phyloP scores from a whole-genome alignment of 495 filamentous ascomycete genomes.

The Lasiosphaeriaceae sp. region DNA sequence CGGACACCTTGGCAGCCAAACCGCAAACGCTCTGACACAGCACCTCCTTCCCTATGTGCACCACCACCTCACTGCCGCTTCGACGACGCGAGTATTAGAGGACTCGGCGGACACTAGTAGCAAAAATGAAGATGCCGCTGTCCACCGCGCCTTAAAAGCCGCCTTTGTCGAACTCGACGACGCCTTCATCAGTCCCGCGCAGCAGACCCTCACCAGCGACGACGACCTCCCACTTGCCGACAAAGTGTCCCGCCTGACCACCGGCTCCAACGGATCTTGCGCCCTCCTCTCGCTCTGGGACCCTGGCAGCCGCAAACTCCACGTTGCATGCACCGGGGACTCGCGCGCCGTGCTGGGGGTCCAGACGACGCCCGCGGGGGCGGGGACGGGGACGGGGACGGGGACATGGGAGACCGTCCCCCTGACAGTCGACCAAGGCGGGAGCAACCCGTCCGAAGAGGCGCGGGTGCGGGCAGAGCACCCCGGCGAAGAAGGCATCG shows the following conservation, averaged over 20 bases:
- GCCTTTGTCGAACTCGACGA: slow-evolving; percentile 51
- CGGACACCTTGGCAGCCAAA: slow-evolving; percentile 12
- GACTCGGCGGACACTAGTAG: too few species aligned
- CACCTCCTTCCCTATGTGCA: slow-evolving; percentile 13
- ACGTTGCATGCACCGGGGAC: slow-evolving; percentile 51
- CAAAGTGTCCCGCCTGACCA: slow-evolving; percentile 13
- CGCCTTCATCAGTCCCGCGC: slow-evolving; percentile 43
- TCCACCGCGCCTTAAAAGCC: slow-evolving; percentile 33
- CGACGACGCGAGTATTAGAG: too few species aligned
- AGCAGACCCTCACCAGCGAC: slow-evolving; percentile 20
- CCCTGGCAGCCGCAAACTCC: slow-evolving; percentile 40
- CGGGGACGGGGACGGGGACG: too few species aligned
- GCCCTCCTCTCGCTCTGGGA: slow-evolving; percentile 58
- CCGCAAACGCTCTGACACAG: slow-evolving; percentile 7
- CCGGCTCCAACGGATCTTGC: slow-evolving; percentile 55
- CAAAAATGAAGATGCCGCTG: not conserved
- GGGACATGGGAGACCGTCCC: slow-evolving; percentile 46
- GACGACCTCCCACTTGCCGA: not conserved
- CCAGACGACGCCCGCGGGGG: slow-evolving; percentile 31
- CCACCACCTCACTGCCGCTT: not conserved
- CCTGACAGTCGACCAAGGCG: slow-evolving; percentile 59
- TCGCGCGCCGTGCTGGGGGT: slow-evolving; percentile 59
- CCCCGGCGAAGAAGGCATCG: slow-evolving; percentile 51
- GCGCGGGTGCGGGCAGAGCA: slow-evolving; percentile 50
- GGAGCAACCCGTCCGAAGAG: slow-evolving; percentile 49